Evolutionary conservation across 1,284 basidiomycete species (phyloP).

Genomic region (Schizophyllum commune): DNA sequence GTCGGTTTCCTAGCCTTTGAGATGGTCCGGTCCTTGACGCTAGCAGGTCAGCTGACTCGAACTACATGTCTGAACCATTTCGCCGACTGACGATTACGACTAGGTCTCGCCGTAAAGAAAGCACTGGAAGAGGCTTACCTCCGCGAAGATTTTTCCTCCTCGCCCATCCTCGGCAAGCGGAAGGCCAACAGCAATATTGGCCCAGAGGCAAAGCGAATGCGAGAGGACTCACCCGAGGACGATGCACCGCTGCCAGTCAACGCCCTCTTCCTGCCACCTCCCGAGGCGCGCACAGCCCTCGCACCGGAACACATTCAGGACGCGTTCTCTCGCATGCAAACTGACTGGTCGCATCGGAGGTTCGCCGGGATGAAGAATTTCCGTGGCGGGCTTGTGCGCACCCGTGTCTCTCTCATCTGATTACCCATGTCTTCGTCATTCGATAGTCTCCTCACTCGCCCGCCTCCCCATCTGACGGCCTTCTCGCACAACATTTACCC

Average conservation of each 20-base stretch:
- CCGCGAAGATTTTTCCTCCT: constrained; percentile 53
- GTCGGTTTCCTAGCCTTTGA: constrained; percentile 97
- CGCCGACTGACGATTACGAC: too few species aligned
- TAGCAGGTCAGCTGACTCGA: constrained; percentile 45
- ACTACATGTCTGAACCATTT: too few species aligned
- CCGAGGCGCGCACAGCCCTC: constrained; percentile 71
- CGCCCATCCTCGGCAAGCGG: constrained; percentile 59
- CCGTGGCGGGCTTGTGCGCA: constrained; percentile 75
- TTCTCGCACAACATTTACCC: too few species aligned
- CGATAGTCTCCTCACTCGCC: constrained; percentile 7
- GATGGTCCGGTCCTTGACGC: constrained; percentile 89
- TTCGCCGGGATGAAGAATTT: constrained; percentile 84
- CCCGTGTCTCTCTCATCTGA: constrained; percentile 75
- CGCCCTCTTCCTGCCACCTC: constrained; percentile 72
- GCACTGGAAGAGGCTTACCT: constrained; percentile 67
- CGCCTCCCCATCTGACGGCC: too few species aligned
- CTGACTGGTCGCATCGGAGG: constrained; percentile 71
- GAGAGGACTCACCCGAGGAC: constrained; percentile 52
- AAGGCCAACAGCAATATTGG: constrained; percentile 39
- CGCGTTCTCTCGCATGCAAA: constrained; percentile 83
- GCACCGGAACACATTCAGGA: constrained; percentile 82
- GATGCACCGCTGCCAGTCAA: constrained; percentile 57
- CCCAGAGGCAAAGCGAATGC: constrained; percentile 49
- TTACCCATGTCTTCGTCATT: constrained; percentile 1
- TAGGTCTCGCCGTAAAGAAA: constrained; percentile 64